These are phyloP conservation scores for Craspedostauros australis DNA, from an alignment of 108 stramenopile species.

Conservation along the genomic window DNA sequence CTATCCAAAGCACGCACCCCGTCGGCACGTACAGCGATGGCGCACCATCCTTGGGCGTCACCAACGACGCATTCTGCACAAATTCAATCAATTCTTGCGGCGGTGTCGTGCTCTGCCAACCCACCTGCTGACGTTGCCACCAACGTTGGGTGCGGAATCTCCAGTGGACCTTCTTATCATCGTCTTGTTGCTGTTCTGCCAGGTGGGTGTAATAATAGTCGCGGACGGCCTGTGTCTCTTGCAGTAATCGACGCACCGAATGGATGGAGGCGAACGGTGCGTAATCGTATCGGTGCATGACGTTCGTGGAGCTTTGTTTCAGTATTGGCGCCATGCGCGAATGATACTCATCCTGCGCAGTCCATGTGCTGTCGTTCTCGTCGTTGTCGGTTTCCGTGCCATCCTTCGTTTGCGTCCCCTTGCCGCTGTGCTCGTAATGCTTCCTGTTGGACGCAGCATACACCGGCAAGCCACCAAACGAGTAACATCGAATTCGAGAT, in stretches of 20 bases:
- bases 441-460: too few species aligned
- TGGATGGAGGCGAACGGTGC: slow-evolving; percentile 29
- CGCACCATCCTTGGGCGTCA: slow-evolving; percentile 22
- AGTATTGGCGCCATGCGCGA: too few species aligned
- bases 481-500: too few species aligned
- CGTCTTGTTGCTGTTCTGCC: too few species aligned
- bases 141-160: too few species aligned
- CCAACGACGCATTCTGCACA: slow-evolving; percentile 2
- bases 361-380: neutral
- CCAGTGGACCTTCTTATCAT: too few species aligned
- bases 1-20: too few species aligned
- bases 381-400: slow-evolving; percentile 1
- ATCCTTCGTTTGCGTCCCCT: too few species aligned
- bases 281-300: slow-evolving; percentile 30
- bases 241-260: slow-evolving; percentile 22
- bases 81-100: slow-evolving; percentile 11
- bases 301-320: slow-evolving; percentile 11
- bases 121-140: slow-evolving; percentile 4
- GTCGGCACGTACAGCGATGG: slow-evolving; percentile 32
- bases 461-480: too few species aligned
- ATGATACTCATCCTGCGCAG: neutral
- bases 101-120: slow-evolving; percentile 3
- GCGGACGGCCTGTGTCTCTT: slow-evolving; percentile 8
- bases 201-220: neutral
- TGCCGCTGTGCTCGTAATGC: too few species aligned